Conservation (phyloP, 805 yeast species). For the Groenewaldozyma tartarivorans region DNA sequence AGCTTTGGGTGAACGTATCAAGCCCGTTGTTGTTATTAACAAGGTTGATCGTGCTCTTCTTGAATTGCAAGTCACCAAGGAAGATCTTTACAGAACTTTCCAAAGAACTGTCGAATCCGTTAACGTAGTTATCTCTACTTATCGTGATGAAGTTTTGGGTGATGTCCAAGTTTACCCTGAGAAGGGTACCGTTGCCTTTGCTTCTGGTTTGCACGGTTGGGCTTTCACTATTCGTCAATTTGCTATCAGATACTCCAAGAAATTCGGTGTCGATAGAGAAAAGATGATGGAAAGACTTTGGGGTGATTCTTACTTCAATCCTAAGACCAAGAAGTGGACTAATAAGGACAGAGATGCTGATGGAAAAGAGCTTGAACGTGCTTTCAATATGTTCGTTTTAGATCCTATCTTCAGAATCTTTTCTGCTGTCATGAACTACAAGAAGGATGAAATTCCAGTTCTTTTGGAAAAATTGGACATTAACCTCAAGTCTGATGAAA, state of each 20-base stretch:
- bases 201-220: constrained; percentile 99
- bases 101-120: constrained; percentile 99
- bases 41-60: constrained; percentile 99
- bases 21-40: constrained; percentile 98
- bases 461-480: constrained; percentile 92
- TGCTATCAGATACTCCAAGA: constrained; percentile 95
- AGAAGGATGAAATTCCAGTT: constrained; percentile 91
- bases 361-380: constrained; percentile 95
- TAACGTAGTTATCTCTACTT: constrained; percentile 95
- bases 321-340: constrained; percentile 99
- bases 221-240: constrained; percentile 99
- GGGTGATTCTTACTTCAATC: constrained; percentile 99
- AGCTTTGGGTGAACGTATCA: constrained; percentile 98
- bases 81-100: constrained; percentile 97
- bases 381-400: constrained; percentile 97
- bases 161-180: constrained; percentile 99
- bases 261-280: constrained; percentile 95
- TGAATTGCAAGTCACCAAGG: constrained; percentile 98
- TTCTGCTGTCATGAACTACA: constrained; percentile 96
- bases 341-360: constrained; percentile 90
- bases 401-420: constrained; percentile 99
- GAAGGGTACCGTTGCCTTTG: constrained; percentile 98
- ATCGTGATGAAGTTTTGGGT: constrained; percentile 83
- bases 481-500: constrained; percentile 89
- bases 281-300: constrained; percentile 99